Conservation (phyloP, 2,329 filamentous ascomycete genomes). For the Phoma sp. region DNA sequence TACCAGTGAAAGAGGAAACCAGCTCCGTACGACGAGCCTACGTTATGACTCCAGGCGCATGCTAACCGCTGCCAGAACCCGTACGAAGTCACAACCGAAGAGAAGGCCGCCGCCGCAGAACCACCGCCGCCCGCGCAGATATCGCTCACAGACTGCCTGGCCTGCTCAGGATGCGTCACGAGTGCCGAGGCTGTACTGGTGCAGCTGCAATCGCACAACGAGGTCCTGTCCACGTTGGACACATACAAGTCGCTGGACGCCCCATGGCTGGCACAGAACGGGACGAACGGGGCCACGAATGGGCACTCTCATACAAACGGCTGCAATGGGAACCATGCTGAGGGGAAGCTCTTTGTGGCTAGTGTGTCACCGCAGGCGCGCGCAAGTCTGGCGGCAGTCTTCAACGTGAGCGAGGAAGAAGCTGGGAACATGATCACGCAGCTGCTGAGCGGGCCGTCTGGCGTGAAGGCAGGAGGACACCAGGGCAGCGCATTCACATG, state of each 20-base stretch:
- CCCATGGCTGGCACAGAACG: conserved; percentile 41
- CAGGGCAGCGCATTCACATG: conserved; percentile 82
- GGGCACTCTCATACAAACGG: conserved; percentile 18
- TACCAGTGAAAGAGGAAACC: conserved; percentile 67
- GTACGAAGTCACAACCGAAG: conserved; percentile 94
- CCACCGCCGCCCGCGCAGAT: conserved; percentile 82
- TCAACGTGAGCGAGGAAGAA: conserved; percentile 74
- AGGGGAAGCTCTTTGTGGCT: conserved; percentile 84
- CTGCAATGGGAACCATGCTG: conserved; percentile 33
- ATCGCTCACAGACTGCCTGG: conserved; percentile 94
- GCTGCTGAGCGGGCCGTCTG: conserved; percentile 73
- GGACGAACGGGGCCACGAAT: conserved; percentile 29
- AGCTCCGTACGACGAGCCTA: conserved; percentile 49
- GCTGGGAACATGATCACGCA: conserved; percentile 85
- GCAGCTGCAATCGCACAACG: conserved; percentile 89
- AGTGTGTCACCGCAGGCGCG: conserved; percentile 91
- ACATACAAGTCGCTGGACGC: conserved; percentile 57
- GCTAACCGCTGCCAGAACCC: conserved; percentile 56
- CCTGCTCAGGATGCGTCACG: conserved; percentile 96
- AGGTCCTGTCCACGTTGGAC: conserved; percentile 86
- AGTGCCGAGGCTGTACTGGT: conserved; percentile 98
- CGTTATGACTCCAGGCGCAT: conserved; percentile 18
- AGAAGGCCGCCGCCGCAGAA: conserved; percentile 66
- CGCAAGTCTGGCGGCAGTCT: conserved; percentile 87
- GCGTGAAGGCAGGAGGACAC: conserved; percentile 73